A percentile compares a stretch with the other conserved stretches of the same genome.
These are phyloP conservation scores for Coprinopsis cinerea DNA, from an alignment of 768 basidiomycete species.

Conservation along the genomic window DNA sequence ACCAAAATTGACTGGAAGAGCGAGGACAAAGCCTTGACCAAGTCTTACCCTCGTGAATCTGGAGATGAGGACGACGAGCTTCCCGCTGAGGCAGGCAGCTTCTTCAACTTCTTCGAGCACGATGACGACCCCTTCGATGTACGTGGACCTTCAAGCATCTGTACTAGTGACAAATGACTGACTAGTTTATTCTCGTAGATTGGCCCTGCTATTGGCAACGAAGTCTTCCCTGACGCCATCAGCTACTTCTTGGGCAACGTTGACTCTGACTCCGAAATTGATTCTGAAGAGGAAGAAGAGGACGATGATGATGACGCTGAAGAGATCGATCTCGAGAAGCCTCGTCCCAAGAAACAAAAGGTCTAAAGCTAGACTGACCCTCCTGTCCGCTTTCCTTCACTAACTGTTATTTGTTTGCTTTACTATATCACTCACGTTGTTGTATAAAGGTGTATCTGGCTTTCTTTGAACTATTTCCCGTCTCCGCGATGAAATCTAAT, in stretches of 20 bases:
- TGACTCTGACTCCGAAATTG: constrained; percentile 51
- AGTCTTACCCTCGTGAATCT: constrained; percentile 62
- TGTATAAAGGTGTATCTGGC: background rate
- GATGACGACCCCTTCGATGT: constrained; percentile 64
- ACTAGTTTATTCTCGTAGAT: too few species aligned
- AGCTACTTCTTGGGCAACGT: constrained; percentile 74
- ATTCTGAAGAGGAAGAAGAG: constrained; percentile 62
- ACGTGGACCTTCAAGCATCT: constrained; percentile 19
- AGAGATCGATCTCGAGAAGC: constrained; percentile 87
- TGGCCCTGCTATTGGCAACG: constrained; percentile 65
- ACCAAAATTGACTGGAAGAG: constrained; percentile 80
- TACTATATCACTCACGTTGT: background rate
- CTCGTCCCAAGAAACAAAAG: constrained; percentile 68
- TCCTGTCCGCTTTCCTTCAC: too few species aligned
- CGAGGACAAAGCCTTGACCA: constrained; percentile 67
- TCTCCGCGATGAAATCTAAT: too few species aligned
- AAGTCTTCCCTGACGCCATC: constrained; percentile 76
- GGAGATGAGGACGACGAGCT: constrained; percentile 60
- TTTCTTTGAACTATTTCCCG: too few species aligned
- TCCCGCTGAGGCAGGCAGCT: constrained; percentile 66
- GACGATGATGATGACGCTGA: constrained; percentile 76
- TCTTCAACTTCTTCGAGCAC: constrained; percentile 84
- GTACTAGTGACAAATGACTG: too few species aligned
- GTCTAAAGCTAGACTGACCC: constrained; percentile 29
- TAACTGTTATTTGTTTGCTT: too few species aligned